A percentile compares a stretch with the other conserved stretches of the same genome.
phyloP scores from a whole-genome alignment of 495 filamentous ascomycete genomes.

The Podospora pseudocomata region DNA sequence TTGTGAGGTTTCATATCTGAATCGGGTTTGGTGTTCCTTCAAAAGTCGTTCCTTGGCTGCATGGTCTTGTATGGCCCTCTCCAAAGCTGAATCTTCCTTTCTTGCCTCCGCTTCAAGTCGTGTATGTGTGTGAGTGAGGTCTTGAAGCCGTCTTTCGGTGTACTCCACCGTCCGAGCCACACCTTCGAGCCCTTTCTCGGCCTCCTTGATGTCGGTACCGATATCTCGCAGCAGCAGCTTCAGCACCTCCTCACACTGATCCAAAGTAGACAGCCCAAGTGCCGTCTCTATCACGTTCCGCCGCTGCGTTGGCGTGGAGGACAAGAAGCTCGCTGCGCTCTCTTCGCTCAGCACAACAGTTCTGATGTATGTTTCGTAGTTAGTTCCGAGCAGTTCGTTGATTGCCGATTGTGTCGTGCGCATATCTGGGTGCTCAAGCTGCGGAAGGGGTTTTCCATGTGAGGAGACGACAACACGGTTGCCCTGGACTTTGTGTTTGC shows the following conservation, averaged over 20 bases:
- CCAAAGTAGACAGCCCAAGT: slow-evolving; percentile 29
- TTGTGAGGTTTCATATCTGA: too few relatives aligned
- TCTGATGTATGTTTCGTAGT: slow-evolving; percentile 34
- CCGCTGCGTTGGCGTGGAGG: slow-evolving; percentile 22
- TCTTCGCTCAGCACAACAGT: slow-evolving; percentile 32
- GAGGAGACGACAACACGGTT: slow-evolving; percentile 15
- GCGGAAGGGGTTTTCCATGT: slow-evolving; percentile 27
- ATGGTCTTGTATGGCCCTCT: not conserved
- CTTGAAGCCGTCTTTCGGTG: not conserved
- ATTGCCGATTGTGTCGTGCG: slow-evolving; percentile 28
- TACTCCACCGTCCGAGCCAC: not conserved
- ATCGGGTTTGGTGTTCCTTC: too few relatives aligned
- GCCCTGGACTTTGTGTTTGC: slow-evolving; percentile 19
- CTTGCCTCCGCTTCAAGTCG: not conserved
- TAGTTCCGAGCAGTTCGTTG: slow-evolving; percentile 31
- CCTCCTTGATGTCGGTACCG: not conserved
- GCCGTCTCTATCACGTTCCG: slow-evolving; percentile 30
- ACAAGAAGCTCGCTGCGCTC: slow-evolving; percentile 35
- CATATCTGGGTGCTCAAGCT: slow-evolving; percentile 21
- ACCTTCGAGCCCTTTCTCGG: not conserved
- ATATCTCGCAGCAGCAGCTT: slow-evolving; percentile 22
- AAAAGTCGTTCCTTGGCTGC: not conserved
- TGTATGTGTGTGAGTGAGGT: not conserved
- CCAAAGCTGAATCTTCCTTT: not conserved
- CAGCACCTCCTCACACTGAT: slow-evolving; percentile 25